phyloP scores from a whole-genome alignment of 2,329 filamentous ascomycete species.

The Colletotrichum theobromicola region DNA sequence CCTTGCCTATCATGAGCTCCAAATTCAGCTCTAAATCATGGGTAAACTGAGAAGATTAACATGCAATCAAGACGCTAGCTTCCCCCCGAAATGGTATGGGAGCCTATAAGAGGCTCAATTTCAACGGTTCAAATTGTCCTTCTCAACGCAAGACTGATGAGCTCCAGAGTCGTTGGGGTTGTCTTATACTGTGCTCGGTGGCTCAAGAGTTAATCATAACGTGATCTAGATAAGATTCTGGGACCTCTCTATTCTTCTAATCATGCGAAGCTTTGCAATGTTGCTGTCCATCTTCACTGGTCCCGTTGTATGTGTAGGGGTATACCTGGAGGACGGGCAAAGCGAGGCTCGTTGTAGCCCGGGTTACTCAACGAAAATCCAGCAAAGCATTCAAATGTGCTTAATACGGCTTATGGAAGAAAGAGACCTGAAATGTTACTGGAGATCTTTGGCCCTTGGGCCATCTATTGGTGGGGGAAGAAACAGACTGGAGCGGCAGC shows the following conservation, averaged over 20 bases:
- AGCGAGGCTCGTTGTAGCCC: background rate
- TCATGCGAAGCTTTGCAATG: background rate
- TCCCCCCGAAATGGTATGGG: rapidly evolving
- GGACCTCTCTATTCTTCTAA: background rate
- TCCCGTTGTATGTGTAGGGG: background rate
- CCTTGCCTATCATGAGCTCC: background rate
- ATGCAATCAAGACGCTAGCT: background rate
- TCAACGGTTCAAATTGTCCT: background rate
- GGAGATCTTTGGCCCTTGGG: too few relatives aligned
- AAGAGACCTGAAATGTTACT: background rate
- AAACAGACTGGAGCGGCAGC: background rate
- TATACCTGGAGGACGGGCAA: background rate
- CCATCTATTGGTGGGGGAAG: background rate
- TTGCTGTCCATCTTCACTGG: background rate
- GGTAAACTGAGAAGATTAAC: too few relatives aligned
- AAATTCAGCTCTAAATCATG: background rate
- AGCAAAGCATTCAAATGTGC: rapidly evolving
- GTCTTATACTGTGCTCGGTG: background rate
- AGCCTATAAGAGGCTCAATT: background rate
- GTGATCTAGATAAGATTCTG: background rate
- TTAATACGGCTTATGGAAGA: background rate
- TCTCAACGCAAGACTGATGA: background rate
- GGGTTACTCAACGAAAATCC: background rate
- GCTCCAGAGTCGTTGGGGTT: rapidly evolving
- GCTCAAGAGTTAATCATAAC: background rate